A percentile compares a stretch with the other conserved stretches of the same genome.
phyloP scores from a whole-genome alignment of 768 basidiomycete species.

The Phaffia australis region DNA sequence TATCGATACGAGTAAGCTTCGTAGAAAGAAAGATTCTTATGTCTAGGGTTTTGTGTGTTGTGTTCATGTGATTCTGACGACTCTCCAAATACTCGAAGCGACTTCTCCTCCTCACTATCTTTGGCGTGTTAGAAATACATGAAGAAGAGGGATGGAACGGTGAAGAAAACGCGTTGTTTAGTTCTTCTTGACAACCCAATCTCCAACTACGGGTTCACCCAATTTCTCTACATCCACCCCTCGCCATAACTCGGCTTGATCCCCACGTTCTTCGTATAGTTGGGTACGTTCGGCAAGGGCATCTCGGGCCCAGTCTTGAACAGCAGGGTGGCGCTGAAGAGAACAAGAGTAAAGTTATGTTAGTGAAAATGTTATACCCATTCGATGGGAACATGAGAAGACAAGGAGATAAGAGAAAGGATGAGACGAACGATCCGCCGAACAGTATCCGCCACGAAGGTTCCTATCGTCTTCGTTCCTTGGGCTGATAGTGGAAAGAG shows the following conservation, averaged over 20 bases:
- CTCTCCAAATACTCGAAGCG: too few species aligned
- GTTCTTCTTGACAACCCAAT: background rate
- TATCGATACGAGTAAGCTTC: too few species aligned
- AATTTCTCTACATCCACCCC: constrained; percentile 29
- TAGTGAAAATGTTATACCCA: constrained; percentile 34
- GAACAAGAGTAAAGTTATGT: constrained; percentile 19
- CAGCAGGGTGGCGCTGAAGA: constrained; percentile 32
- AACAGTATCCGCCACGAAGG: constrained; percentile 1
- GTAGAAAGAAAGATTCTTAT: too few species aligned
- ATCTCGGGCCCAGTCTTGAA: constrained; percentile 36
- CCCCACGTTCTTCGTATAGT: constrained; percentile 34
- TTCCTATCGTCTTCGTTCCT: background rate
- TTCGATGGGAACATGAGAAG: constrained; percentile 29
- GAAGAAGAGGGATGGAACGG: too few species aligned
- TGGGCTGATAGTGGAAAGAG: background rate
- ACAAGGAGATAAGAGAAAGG: background rate
- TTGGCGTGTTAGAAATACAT: too few species aligned
- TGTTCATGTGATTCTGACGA: too few species aligned
- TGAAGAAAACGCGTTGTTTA: background rate
- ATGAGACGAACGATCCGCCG: background rate
- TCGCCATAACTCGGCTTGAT: constrained; percentile 30
- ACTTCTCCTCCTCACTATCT: too few species aligned
- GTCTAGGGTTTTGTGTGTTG: too few species aligned
- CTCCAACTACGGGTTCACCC: constrained; percentile 6
- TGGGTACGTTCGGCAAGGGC: constrained; percentile 35